phyloP scores from a whole-genome alignment of 202 grass and related monocot species.

The Brachypodium distachyon region DNA sequence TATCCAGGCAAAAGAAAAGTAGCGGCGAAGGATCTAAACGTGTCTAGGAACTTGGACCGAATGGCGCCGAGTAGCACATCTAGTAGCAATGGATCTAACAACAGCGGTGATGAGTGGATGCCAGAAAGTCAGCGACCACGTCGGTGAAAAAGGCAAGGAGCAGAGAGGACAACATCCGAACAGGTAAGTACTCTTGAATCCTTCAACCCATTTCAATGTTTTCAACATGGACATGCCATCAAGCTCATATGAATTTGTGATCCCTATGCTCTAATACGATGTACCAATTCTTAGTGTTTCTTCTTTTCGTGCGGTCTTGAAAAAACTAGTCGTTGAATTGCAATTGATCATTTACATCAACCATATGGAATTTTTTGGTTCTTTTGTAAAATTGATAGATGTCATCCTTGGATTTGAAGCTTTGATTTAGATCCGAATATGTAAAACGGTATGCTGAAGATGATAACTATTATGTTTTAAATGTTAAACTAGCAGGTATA shows the following conservation, averaged over 20 bases:
- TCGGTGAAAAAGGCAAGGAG: background rate
- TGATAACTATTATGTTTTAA: too few species aligned
- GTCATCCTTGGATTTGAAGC: background rate
- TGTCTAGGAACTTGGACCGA: background rate
- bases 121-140: background rate
- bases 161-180: background rate
- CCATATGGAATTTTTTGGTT: background rate
- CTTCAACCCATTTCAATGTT: background rate
- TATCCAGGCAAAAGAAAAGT: background rate
- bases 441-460: too few species aligned
- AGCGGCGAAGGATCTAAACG: background rate
- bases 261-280: too few species aligned
- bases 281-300: too few species aligned
- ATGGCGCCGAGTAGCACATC: background rate
- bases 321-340: too few species aligned
- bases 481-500: too few species aligned
- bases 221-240: background rate
- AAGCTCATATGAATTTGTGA: background rate
- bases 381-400: background rate
- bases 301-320: too few species aligned
- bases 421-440: too few species aligned
- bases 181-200: background rate
- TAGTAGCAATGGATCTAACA: background rate
- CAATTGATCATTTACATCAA: background rate
- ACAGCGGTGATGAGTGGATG: background rate